Percentiles rank a stretch among this genome's conserved stretches.
These are phyloP conservation scores for Cyberlindnera euphorbiae DNA, from an alignment of 805 yeast genomes.

Conservation along the genomic window DNA sequence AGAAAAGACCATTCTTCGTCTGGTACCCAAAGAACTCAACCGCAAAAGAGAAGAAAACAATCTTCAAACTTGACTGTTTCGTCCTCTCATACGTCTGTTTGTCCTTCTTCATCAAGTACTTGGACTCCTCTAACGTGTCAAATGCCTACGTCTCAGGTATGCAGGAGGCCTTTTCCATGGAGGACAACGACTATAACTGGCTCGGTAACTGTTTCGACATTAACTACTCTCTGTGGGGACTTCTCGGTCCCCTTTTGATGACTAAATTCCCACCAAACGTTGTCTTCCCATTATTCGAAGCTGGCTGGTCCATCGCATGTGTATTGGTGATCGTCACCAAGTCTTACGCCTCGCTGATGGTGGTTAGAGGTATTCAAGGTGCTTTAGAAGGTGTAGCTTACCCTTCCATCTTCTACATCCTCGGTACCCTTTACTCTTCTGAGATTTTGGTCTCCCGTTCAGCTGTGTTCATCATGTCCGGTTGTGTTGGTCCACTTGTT, in stretches of 20 bases:
- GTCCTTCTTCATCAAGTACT: slow-evolving; percentile 38
- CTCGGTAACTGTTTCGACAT: slow-evolving; percentile 58
- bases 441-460: slow-evolving; percentile 56
- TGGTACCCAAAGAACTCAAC: slow-evolving; percentile 19
- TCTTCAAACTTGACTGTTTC: slow-evolving; percentile 51
- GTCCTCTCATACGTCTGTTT: slow-evolving; percentile 32
- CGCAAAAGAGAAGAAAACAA: slow-evolving; percentile 33
- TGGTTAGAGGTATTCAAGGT: slow-evolving; percentile 11
- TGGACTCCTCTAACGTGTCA: slow-evolving; percentile 54
- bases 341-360: slow-evolving; percentile 6
- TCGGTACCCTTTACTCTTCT: slow-evolving; percentile 54
- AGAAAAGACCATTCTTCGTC: slow-evolving; percentile 15
- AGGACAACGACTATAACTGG: slow-evolving; percentile 58
- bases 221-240: slow-evolving; percentile 54
- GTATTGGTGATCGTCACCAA: slow-evolving; percentile 8
- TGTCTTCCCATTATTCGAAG: slow-evolving; percentile 10
- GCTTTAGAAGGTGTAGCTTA: slow-evolving; percentile 16
- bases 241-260: slow-evolving; percentile 48
- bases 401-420: slow-evolving; percentile 25
- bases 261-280: slow-evolving; percentile 10
- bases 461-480: slow-evolving; percentile 58
- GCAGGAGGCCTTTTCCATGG: slow-evolving; percentile 47
- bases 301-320: slow-evolving; percentile 12
- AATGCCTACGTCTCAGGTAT: slow-evolving; percentile 67
- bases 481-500: slow-evolving; percentile 55